Evolutionary conservation across 192 early-diverging fungal species (phyloP).

Genomic region (Backusella luteola): DNA sequence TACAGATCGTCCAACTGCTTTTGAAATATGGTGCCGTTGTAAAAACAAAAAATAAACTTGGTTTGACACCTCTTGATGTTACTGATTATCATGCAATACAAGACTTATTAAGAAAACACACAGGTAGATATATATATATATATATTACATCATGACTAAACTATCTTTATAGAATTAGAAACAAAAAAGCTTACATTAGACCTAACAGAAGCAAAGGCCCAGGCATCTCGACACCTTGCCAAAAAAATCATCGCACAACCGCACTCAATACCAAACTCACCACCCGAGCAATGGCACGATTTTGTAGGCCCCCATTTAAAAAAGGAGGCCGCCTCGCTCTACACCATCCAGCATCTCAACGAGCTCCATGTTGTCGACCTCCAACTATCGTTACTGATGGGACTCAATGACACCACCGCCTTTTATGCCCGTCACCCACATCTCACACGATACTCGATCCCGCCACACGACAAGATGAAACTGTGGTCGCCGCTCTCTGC

Average conservation of each 20-base stretch:
- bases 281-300: conserved; percentile 26
- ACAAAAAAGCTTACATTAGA: conserved; percentile 27
- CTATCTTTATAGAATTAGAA: background rate
- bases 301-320: conserved; percentile 26
- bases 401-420: conserved; percentile 40
- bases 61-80: conserved; percentile 50
- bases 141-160: background rate
- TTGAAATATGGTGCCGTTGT: conserved; percentile 46
- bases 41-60: conserved; percentile 53
- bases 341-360: conserved; percentile 59
- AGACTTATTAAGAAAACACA: background rate
- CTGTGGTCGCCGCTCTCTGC: conserved; percentile 67
- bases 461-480: conserved; percentile 58
- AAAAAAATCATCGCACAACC: conserved; percentile 1
- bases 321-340: conserved; percentile 50
- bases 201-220: conserved; percentile 15
- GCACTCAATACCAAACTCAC: conserved; percentile 19
- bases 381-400: conserved; percentile 62
- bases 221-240: conserved; percentile 12
- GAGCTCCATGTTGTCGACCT: conserved; percentile 64
- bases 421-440: conserved; percentile 61
- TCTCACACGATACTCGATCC: conserved; percentile 50
- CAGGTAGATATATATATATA: background rate
- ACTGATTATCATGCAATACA: conserved; percentile 38
- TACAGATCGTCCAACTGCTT: conserved; percentile 41